Evolutionary conservation across 192 early-diverging fungal genomes (phyloP).

Genomic region (Physocladia obscura): DNA sequence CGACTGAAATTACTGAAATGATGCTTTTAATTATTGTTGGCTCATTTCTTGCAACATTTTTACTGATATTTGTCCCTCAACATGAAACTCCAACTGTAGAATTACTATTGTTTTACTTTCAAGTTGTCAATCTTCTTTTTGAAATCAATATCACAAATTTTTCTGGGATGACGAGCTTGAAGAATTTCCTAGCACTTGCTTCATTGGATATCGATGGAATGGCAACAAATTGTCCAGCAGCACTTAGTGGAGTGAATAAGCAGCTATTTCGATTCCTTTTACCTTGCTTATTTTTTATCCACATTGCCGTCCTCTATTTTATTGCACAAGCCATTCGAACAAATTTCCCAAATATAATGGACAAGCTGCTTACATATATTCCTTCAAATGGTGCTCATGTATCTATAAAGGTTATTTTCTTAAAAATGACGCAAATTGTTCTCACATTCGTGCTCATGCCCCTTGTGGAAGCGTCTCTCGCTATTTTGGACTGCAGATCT

Average conservation of each 20-base stretch:
- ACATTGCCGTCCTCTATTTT: neutral
- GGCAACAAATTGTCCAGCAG: constrained; percentile 15
- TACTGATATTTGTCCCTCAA: constrained; percentile 15
- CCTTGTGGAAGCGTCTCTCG: constrained; percentile 19
- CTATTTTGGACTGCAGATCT: constrained; percentile 19
- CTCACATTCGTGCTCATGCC: constrained; percentile 27
- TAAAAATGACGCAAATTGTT: neutral
- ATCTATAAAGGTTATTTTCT: constrained; percentile 17
- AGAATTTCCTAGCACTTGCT: constrained; percentile 19
- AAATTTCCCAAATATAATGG: neutral
- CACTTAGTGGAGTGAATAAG: constrained; percentile 15
- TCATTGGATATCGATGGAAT: constrained; percentile 28
- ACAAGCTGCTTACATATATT: constrained; percentile 6
- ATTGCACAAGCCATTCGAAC: neutral
- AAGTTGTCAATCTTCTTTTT: constrained; percentile 27
- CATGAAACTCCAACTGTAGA: constrained; percentile 26
- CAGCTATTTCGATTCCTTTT: constrained; percentile 25
- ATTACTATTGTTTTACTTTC: constrained; percentile 28
- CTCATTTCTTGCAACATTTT: constrained; percentile 15
- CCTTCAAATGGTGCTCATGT: constrained; percentile 5
- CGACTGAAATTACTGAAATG: neutral
- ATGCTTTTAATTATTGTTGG: neutral
- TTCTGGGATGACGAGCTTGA: constrained; percentile 1
- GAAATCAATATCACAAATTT: neutral
- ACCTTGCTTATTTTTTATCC: constrained; percentile 17